Base-by-base conservation (phyloP, 441 rosid genomes). In the Gossypium davidsonii region DNA sequence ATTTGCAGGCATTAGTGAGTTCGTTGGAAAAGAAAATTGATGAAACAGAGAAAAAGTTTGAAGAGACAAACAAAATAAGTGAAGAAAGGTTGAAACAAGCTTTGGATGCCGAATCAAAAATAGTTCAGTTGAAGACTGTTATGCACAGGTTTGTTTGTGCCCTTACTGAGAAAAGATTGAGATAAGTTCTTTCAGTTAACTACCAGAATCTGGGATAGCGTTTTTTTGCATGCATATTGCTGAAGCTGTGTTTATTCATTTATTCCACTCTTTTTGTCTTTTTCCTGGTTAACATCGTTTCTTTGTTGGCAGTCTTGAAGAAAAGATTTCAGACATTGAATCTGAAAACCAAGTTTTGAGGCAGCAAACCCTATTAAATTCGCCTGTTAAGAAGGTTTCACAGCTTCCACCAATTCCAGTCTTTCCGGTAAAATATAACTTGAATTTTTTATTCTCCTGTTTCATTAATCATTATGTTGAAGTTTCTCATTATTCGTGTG, bases 51-150 rank as follows among this genome's bases (percentile, higher is more conserved):
- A 89, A 87, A 73, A 91, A 87, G 76, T 91, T 91, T 78, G 92
- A 87, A 79, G 97, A 90, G 86, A 86, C 97, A 1, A 91, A 78
- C 81, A 91, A 79, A 81, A 70, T 88, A 46, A 88, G 99, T 75
- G 96, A 96, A 82, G 97, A 93, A 79, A 87, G 98, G 78, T 79
- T 93, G 80, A 87, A 91, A 83, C 98, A 96, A 81, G 97, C 98
- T 77, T 28, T 85, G 82, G 98, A 87, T 20, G 98, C 97, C 6
- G 98, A 96, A 77, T 83, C 96, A 49, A 96, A 86, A 84, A 73
- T 93, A 62, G 90, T 91, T 76, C 89, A 85, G 80, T 81, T 96
- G 85, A 91, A 88, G 89, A 91, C 91, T 74, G 89, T 84, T 65
- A 89, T 93, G 97, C 93, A 93, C 60, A 93, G 93, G 99, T 96